Evolutionary conservation across 2,329 filamentous ascomycete genomes (phyloP), one percentile per base, ranked within the genome.

Genomic region (Parastagonospora avenae): DNA sequence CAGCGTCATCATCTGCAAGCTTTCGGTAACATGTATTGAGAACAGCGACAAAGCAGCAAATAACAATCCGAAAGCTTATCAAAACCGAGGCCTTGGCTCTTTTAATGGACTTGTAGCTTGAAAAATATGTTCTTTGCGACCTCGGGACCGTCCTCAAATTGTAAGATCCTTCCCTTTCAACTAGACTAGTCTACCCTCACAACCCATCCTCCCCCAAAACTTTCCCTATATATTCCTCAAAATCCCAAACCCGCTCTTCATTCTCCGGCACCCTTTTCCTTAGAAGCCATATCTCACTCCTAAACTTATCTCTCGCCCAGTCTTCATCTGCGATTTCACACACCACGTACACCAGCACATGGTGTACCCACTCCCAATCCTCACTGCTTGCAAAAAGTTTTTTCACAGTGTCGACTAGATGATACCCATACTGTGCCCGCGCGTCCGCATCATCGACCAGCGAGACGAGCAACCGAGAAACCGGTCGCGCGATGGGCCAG

Each of bases 311-410:
- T n/a, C 39, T 31, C 28, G 12, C 24, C 28, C 39, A 30, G 1
- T 8, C 39, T 12, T 16, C 14, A 15, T 42, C 27, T 12, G 1
- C 12, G 15, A 31, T 10, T 6, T 14, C 28, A 24, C 10, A 12
- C 5, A 43, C 41, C 14, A 42, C 15, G 15, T 42, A 29, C 27
- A 19, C 15, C 10, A 42, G 8, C 27, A n/a, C 15, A 7, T 27
- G 32, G 19, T 42, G 16, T 16, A 43, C 30, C 29, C 41, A 43
- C 33, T 43, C 41, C 41, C 41, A 33, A 9, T 43, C 29, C 15
- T 33, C 29, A 6, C 30, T 32, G 2, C 14, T 10, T 8, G 11
- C 11, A 6, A 33, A 35, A 29, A 43, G 15, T 11, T 19, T 10
- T 8, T 8, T 27, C 11, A 35, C 16, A 9, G 41, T 30, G 16